phyloP scores from a whole-genome alignment of 2,329 filamentous ascomycete genomes.

The Exophiala mesophila region DNA sequence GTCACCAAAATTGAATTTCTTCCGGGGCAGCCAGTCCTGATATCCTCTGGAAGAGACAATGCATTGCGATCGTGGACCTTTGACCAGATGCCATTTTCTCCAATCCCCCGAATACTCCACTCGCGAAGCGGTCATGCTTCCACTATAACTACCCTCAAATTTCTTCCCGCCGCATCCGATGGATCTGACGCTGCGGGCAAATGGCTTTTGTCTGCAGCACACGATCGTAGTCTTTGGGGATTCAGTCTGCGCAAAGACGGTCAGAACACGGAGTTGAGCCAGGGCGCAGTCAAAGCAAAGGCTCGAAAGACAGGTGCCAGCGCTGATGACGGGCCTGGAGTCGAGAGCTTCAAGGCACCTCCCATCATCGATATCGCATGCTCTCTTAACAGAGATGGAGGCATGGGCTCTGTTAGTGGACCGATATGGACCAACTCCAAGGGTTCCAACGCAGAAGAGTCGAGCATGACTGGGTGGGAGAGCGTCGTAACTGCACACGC shows the following conservation, averaged over 20 bases:
- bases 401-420: slow-evolving; percentile 77
- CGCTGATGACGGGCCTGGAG: slow-evolving; percentile 18
- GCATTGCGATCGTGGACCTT: slow-evolving; percentile 96
- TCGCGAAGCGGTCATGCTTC: slow-evolving; percentile 83
- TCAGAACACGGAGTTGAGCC: slow-evolving; percentile 88
- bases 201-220: slow-evolving; percentile 86
- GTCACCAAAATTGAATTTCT: slow-evolving; percentile 87
- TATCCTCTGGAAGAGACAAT: slow-evolving; percentile 90
- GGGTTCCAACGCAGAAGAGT: slow-evolving; percentile 62
- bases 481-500: slow-evolving; percentile 91
- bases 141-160: slow-evolving; percentile 74
- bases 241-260: slow-evolving; percentile 93
- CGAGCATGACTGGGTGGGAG: slow-evolving; percentile 87
- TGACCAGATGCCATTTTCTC: slow-evolving; percentile 83
- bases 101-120: slow-evolving; percentile 79
- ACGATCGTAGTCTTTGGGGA: slow-evolving; percentile 89
- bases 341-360: slow-evolving; percentile 68
- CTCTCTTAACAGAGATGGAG: slow-evolving; percentile 88
- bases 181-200: slow-evolving; percentile 84
- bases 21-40: slow-evolving; percentile 77
- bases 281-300: slow-evolving; percentile 81
- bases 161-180: slow-evolving; percentile 83
- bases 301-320: slow-evolving; percentile 62
- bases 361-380: slow-evolving; percentile 89
- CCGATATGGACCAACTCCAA: slow-evolving; percentile 78